Base-by-base conservation (phyloP, 257 asterid species). In the Eustoma russellianum region DNA sequence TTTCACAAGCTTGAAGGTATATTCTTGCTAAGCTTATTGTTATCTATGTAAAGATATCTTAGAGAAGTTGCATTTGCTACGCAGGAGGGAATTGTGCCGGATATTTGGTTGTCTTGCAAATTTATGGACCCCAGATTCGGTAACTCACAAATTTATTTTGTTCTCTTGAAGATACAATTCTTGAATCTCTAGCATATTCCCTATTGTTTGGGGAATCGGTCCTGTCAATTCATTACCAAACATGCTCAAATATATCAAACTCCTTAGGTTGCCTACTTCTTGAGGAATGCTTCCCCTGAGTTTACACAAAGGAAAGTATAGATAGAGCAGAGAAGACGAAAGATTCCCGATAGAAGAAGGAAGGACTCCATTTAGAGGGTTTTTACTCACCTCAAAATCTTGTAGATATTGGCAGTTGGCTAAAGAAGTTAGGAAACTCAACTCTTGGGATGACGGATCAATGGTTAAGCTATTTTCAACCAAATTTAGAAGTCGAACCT, bases 141-240 rank as follows among this genome's bases (percentile, higher is more conserved):
- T 3, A 50, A 33, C 16, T 50, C 11, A 24, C 54, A 50, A 2
- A 50, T 15, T 50, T 33, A 50, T 10, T 24, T 50, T 13, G 54
- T 50, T 50, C 6, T 24, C 14, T 2, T 13, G 6, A n/a, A 50
- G 19, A 14, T 14, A 13, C 13, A 50, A 19, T 9, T 33, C 10
- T 50, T 50, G 54, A 9, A 50, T 5, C 28, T 50, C 7, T 19
- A 19, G n/a, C 11, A 50, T 17, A 12, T 33, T 33, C 16, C 19
- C 8, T 5, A 50, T 18, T 0, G 40, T 18, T 50, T 14, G 0
- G 0, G 54, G 54, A 2, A 50, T 50, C 14, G 9, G 13, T 17
- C 54, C 54, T 18, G 40, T 50, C 33, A 50, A 50, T 8, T 50
- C 38, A 50, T 50, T 50, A 9, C 33, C 16, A 9, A 33, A 50